phyloP scores from a whole-genome alignment of 106 monocot genomes.

The Gastrodia elata region DNA sequence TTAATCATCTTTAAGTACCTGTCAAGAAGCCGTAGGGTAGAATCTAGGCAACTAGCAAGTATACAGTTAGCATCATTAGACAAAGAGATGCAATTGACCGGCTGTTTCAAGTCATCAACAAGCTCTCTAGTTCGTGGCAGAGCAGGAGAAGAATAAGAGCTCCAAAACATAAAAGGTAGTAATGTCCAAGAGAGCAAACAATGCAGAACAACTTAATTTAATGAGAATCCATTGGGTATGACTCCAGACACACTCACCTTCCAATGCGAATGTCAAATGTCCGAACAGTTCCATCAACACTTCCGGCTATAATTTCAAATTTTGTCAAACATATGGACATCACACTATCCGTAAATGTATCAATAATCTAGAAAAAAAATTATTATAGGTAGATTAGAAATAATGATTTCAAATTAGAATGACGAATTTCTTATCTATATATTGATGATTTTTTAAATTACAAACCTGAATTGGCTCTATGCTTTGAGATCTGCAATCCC shows the following conservation, averaged over 20 bases:
- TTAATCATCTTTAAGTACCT: conserved; percentile 27
- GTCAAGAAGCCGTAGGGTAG: conserved; percentile 83
- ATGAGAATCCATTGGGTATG: not conserved
- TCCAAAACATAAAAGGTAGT: not conserved
- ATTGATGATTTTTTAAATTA: not conserved
- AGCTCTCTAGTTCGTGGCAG: conserved; percentile 43
- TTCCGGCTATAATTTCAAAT: conserved; percentile 92
- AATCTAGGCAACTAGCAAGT: conserved; percentile 87
- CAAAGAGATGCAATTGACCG: conserved; percentile 90
- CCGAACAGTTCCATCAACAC: conserved; percentile 96
- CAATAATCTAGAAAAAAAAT: conserved; percentile 46
- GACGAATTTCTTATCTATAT: not conserved
- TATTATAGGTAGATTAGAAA: not conserved
- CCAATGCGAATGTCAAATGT: conserved; percentile 98
- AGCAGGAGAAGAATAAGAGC: conserved; percentile 3
- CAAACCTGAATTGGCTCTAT: conserved; percentile 92
- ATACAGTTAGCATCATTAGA: conserved; percentile 93
- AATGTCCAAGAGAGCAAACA: not conserved
- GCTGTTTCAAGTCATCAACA: conserved; percentile 76
- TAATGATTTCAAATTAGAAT: not conserved
- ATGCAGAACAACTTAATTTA: not conserved
- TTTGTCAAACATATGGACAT: conserved; percentile 93
- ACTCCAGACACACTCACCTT: conserved; percentile 36
- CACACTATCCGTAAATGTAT: conserved; percentile 90
- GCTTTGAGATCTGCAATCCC: conserved; percentile 97